Percentiles rank a stretch among this genome's conserved stretches.
Evolutionary conservation across 305 asterid genomes (phyloP).

Genomic region (Solanum hybrid): DNA sequence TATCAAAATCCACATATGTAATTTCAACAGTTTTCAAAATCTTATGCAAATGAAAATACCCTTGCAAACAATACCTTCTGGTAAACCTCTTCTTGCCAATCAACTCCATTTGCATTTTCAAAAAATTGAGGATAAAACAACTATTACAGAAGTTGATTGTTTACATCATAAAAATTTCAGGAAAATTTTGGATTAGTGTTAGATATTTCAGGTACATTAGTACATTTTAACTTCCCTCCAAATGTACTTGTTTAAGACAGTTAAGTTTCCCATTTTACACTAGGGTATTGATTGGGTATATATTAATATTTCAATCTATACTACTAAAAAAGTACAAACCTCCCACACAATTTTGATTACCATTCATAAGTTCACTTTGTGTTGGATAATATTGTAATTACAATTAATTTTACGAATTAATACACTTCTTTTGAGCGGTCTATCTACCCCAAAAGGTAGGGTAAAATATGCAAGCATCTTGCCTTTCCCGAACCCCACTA

Average conservation of each 20-base stretch:
- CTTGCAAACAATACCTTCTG: constrained; percentile 50
- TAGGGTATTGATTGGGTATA: neutral
- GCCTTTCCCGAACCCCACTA: neutral
- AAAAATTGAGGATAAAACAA: neutral
- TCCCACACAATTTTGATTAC: neutral
- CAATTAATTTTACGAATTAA: neutral
- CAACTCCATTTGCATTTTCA: constrained; percentile 40
- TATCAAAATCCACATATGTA: neutral
- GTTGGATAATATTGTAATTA: neutral
- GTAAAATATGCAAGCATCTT: neutral
- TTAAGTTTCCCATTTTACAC: neutral
- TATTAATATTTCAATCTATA: neutral
- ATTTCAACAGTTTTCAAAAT: neutral
- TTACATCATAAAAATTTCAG: neutral
- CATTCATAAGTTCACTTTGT: neutral
- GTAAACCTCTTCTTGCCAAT: constrained; percentile 85
- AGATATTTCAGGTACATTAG: neutral
- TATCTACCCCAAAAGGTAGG: neutral
- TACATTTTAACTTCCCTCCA: neutral
- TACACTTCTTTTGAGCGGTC: neutral
- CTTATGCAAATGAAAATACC: neutral
- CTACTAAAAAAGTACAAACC: neutral
- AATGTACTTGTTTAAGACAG: neutral
- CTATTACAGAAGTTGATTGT: neutral
- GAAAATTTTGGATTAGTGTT: neutral